Base-by-base conservation (phyloP, 768 basidiomycete species). In the Boletus rubropictus region DNA sequence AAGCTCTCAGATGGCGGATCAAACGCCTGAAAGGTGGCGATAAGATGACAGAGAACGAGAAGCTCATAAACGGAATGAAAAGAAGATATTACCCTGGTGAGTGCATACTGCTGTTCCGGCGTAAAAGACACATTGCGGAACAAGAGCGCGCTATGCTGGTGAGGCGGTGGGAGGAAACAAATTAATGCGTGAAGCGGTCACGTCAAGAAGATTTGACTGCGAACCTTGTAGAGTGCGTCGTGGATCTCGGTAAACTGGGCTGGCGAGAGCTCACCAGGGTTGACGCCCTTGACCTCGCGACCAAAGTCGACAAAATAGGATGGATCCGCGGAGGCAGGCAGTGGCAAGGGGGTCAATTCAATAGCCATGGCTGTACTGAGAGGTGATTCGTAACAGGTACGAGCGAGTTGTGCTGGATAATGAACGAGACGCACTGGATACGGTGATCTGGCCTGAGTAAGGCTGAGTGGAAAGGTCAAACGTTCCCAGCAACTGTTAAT, bases 31-130 rank as follows among this genome's bases (percentile, higher is more conserved):
- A 18, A 18, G 25, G 49, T 51, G 44, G 55, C 42, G 35, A 41
- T 47, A 24, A 46, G 40, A 28, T 36, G 42, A 34, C 8, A 14
- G 37, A 17, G 46, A 25, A n/a, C 9, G 33, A 39, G 33, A 27
- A 25, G 18, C 20, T 12, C 15, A 27, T n/a, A 2, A 15, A 15
- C 14, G 9, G 43, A 18, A 6, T 18, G 7, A 15, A 32, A 58
- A 33, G 10, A 42, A 7, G n/a, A 36, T 28, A 22, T 49, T 52
- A 84, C 89, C 79, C 90, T 90, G 14, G 88, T 89, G 50, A 94
- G 66, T 12, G 79, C 78, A 64, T 87, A 91, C 63, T 93, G 91
- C 60, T 88, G 81, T 64, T 89, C 87, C 0, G 90, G 89, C 5
- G 80, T 77, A 21, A 93, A 62, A 27, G 75, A 68, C 28, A 75